Evolutionary conservation across 768 basidiomycete genomes (phyloP), one percentile per base, ranked within the genome.

Genomic region (Pluteus cervinus): DNA sequence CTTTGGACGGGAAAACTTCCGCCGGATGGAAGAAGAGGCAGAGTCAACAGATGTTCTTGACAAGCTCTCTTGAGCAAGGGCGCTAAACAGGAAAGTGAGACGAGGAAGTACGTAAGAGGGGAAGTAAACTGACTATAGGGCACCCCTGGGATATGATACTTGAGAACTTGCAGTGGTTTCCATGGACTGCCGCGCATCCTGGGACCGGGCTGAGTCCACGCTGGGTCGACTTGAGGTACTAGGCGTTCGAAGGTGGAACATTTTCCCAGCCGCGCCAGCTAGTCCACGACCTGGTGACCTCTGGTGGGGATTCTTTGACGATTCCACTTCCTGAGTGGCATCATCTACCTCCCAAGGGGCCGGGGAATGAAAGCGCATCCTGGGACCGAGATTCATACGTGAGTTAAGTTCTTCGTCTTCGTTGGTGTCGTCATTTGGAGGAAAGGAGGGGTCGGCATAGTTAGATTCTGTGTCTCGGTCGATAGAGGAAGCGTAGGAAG

Each of bases 321-420:
- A 48, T 28, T 77, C 66, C 22, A 68, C 75, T 50, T 69, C 71
- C 21, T 65, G 56, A 3, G 69, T 40, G 3, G 57, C 25, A 24
- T 63, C 69, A 10, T 69, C 81, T 24, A 70, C 59, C 58, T 88
- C 86, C 86, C 86, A 90, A 26, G 86, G 86, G 12, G 86, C 81
- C 17, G 73, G 80, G 44, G 82, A 84, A 57, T 86, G 83, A 52
- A 86, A 77, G 35, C 79, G 77, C 72, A 88, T 84, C 58, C 77
- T 86, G 21, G 86, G 86, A n/a, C 87, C 87, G 23, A 82, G 75
- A 49, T 82, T 86, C 58, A 87, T 74, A 37, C 79, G 69, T 41
- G 68, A 56, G 2, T 68, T 58, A 24, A 63, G 49, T 7, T 67
- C 66, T 24, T 72, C 63, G 35, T 71, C 67, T 30, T 64, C 65